Base-by-base conservation (phyloP, 176 grass and related monocot genomes). In the Avena sativa region DNA sequence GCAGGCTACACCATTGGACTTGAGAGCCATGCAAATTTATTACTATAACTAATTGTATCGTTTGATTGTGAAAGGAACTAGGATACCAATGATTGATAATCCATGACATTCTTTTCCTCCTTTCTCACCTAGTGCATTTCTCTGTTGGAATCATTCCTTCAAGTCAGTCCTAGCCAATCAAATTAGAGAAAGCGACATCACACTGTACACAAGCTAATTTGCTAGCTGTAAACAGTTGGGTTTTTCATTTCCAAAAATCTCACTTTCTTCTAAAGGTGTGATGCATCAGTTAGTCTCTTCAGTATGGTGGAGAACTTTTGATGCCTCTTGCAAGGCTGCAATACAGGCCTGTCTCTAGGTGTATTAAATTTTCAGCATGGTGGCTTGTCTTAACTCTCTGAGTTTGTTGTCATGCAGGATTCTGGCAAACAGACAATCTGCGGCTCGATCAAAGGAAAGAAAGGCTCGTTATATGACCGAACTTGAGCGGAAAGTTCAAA, bases 391-490 rank as follows among this genome's bases (percentile, higher is more conserved):
- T 75, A 84, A 80, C 81, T 76, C 64, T 80, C 38, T 57, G 44
- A 72, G 14, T 77, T 78, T 76, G n/a, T 30, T 82, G 44, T 71
- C 71, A 75, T 94, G 81, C 83, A 99, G 97, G 92, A 94, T 99
- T 88, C 79, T 99, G 56, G 94, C 97, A 40, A 99, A 99, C 79
- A 92, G 97, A 43, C 97, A 97, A 83, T 99, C 97, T 25, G 97
- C 97, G 21, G 90, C 97, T 91, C 89, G 97, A 57, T 99, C 97
- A 52, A 99, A 99, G 94, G 94, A 99, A 90, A 90, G 94, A 86
- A 99, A 99, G 83, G 97, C 97, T 78, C 97, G 94, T 51, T 99
- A 99, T 87, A 99, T 99, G 84, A 85, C 74, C 61, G 97, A 99
- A 94, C 91, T 99, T 72, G 97, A 99, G 81, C 87, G 92, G 74